Conservation (phyloP, 2,329 filamentous ascomycete species). For the Sporothrix phasma region DNA sequence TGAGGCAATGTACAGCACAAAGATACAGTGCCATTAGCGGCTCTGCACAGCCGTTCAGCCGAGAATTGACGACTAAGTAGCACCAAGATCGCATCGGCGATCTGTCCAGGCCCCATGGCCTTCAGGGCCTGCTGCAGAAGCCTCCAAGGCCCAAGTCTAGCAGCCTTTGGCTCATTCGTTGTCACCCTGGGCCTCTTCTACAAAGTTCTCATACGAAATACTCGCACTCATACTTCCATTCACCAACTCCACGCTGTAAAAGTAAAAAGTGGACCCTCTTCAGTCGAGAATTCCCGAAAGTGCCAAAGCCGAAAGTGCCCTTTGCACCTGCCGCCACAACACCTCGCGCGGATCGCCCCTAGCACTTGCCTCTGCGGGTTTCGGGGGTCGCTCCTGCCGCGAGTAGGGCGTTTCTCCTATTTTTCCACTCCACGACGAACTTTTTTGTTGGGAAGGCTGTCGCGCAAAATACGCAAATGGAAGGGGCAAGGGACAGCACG, state of each 20-base stretch:
- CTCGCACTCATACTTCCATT: no score
- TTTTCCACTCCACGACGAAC: not conserved
- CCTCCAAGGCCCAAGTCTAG: not conserved
- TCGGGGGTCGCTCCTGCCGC: not conserved
- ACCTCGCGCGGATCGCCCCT: not conserved
- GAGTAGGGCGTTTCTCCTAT: not conserved
- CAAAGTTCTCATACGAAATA: no score
- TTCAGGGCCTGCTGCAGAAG: not conserved
- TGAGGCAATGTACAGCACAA: no score
- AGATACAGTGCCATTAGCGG: no score
- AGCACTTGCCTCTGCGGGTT: not conserved
- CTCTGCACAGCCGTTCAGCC: not conserved
- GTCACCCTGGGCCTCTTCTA: not conserved
- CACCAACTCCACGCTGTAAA: not conserved
- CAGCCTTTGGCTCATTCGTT: not conserved
- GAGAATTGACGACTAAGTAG: not conserved
- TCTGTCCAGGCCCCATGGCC: not conserved
- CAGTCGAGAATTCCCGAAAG: constrained; percentile 6
- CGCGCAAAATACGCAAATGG: constrained; percentile 15
- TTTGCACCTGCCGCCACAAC: not conserved
- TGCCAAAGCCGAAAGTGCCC: constrained; percentile 2
- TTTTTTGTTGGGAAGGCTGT: constrained; percentile 14
- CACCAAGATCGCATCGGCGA: not conserved
- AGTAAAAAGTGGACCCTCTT: constrained; percentile 3
- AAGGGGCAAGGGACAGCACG: constrained; percentile 9